phyloP scores from a whole-genome alignment of 495 filamentous ascomycete species.

The Aspergillus coremiiformis region DNA sequence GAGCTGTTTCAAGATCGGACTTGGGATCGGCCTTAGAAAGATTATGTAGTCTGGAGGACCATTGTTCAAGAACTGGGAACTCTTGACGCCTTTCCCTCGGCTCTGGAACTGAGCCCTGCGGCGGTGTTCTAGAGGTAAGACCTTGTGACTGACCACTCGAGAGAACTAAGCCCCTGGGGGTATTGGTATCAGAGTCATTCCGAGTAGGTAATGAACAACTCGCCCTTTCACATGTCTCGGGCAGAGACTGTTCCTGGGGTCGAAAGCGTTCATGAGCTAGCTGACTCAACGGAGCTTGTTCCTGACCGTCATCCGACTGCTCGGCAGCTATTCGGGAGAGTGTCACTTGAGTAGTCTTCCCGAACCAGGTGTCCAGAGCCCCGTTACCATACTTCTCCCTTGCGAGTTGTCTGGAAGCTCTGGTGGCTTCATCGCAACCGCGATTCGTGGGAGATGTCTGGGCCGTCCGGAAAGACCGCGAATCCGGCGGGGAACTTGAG shows the following conservation, averaged over 20 bases:
- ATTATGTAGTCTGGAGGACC: slow-evolving; percentile 31
- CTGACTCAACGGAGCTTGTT: slow-evolving; percentile 15
- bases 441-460: neutral
- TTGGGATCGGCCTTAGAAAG: slow-evolving; percentile 9
- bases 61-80: slow-evolving; percentile 34
- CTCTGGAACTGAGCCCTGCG: neutral
- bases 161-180: neutral
- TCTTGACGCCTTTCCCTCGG: slow-evolving; percentile 19
- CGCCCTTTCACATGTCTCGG: neutral
- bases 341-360: slow-evolving; percentile 19
- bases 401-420: slow-evolving; percentile 21
- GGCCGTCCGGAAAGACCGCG: neutral
- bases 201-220: neutral
- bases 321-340: slow-evolving; percentile 1
- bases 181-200: neutral
- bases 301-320: neutral
- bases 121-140: neutral
- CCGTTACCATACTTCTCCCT: slow-evolving; percentile 33
- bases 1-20: slow-evolving; percentile 27
- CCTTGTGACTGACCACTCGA: neutral
- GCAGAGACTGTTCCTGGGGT: neutral
- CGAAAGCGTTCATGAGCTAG: slow-evolving; percentile 24
- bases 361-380: slow-evolving; percentile 36
- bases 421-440: neutral
- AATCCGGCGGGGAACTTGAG: neutral